phyloP scores from a whole-genome alignment of 148 eudicot species.

The Rhododendron griersonianum region DNA sequence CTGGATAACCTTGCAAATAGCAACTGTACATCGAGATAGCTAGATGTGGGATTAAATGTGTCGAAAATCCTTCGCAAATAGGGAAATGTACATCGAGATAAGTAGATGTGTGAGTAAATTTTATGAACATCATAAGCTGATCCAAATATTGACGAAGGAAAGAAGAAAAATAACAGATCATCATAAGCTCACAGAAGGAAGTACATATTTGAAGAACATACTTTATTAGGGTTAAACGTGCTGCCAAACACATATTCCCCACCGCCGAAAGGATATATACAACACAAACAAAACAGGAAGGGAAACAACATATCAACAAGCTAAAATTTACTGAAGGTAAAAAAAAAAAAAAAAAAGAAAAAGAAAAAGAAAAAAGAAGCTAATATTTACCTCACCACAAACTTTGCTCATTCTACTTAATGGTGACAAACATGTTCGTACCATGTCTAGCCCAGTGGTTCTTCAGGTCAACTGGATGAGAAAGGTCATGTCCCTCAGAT shows the following conservation, averaged over 20 bases:
- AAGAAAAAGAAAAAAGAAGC: too few species aligned
- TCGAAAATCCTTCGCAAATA: not conserved
- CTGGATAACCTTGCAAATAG: not conserved
- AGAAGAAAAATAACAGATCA: not conserved
- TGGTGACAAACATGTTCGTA: constrained; percentile 58
- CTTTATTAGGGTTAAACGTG: not conserved
- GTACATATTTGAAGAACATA: not conserved
- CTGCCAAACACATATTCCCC: not conserved
- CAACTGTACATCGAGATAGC: not conserved
- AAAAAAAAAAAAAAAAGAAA: too few species aligned
- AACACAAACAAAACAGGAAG: not conserved
- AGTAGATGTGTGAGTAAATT: not conserved
- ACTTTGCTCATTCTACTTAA: constrained; percentile 30
- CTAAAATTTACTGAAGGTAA: not conserved
- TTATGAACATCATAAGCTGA: not conserved
- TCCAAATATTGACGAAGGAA: not conserved
- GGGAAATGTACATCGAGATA: not conserved
- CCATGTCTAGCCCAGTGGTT: constrained; percentile 73
- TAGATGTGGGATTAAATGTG: not conserved
- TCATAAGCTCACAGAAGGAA: not conserved
- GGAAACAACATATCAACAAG: not conserved
- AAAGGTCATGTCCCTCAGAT: constrained; percentile 51
- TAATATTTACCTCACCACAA: not conserved
- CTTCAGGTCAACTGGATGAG: constrained; percentile 55
- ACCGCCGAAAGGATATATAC: not conserved